Evolutionary conservation across 768 basidiomycete species (phyloP).

Genomic region (Mrakia hoshinonis): DNA sequence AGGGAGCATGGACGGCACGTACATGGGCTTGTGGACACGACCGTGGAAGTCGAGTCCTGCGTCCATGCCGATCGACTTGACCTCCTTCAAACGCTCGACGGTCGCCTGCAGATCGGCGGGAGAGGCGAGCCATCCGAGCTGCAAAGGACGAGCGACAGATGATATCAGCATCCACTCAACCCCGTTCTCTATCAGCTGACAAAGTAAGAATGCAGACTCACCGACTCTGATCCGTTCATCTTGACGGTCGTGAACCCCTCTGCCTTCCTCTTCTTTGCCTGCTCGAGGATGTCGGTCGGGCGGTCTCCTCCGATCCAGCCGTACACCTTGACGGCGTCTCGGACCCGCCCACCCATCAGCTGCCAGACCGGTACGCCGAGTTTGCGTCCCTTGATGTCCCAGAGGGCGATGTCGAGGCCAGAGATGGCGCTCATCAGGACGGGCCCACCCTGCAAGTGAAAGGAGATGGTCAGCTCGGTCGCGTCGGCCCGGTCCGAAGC

Average conservation of each 20-base stretch:
- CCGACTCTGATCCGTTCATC: slow-evolving; percentile 54
- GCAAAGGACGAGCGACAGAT: neutral
- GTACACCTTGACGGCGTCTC: slow-evolving; percentile 26
- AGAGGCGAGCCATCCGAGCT: slow-evolving; percentile 55
- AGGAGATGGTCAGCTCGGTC: neutral
- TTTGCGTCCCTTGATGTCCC: slow-evolving; percentile 67
- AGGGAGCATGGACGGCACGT: no score
- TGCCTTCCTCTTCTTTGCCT: slow-evolving; percentile 50
- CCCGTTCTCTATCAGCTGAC: neutral
- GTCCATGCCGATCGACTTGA: slow-evolving; percentile 46
- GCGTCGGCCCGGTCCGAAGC: no score
- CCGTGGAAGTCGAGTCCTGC: slow-evolving; percentile 57
- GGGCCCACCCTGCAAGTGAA: slow-evolving; percentile 3
- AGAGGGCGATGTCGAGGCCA: slow-evolving; percentile 58
- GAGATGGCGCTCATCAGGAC: slow-evolving; percentile 48
- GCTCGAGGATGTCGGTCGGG: slow-evolving; percentile 47
- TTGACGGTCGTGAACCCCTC: slow-evolving; percentile 65
- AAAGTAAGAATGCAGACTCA: slow-evolving; percentile 33
- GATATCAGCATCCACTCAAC: neutral
- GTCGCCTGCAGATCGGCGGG: slow-evolving; percentile 50
- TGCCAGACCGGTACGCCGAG: slow-evolving; percentile 58
- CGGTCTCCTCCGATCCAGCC: slow-evolving; percentile 51
- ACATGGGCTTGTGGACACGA: slow-evolving; percentile 52
- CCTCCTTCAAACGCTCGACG: slow-evolving; percentile 50
- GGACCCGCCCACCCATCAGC: slow-evolving; percentile 43